phyloP scores from a whole-genome alignment of 2,329 filamentous ascomycete genomes.

The Calonectria ilicicola region DNA sequence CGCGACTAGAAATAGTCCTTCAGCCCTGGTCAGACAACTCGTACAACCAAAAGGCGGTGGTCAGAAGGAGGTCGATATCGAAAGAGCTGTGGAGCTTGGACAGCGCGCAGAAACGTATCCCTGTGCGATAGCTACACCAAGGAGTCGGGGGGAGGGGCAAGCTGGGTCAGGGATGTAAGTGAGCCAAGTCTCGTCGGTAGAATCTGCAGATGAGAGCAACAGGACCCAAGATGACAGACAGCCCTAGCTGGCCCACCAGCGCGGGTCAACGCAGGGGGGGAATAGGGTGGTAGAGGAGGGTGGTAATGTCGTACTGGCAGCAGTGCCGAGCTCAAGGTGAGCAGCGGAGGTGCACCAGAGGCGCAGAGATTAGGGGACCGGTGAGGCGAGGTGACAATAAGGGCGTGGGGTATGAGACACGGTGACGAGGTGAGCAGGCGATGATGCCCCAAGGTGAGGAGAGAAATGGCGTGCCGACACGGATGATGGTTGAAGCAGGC shows the following conservation, averaged over 20 bases:
- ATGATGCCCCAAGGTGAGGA: slow-evolving; percentile 43
- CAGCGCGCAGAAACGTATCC: slow-evolving; percentile 31
- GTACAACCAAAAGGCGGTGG: slow-evolving; percentile 42
- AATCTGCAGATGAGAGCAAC: slow-evolving; percentile 30
- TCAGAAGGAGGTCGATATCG: slow-evolving; percentile 38
- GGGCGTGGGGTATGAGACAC: slow-evolving; percentile 39
- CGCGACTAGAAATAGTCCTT: slow-evolving; percentile 37
- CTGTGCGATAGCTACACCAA: slow-evolving; percentile 35
- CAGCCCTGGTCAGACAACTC: slow-evolving; percentile 35
- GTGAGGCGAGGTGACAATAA: slow-evolving; percentile 26
- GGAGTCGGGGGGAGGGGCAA: slow-evolving; percentile 29
- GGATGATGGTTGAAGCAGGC: slow-evolving; percentile 20
- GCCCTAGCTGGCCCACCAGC: slow-evolving; percentile 36
- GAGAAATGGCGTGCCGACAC: slow-evolving; percentile 41
- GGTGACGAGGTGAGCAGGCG: slow-evolving; percentile 43
- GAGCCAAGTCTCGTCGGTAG: slow-evolving; percentile 21
- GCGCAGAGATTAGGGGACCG: slow-evolving; percentile 4
- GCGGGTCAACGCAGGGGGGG: slow-evolving; percentile 35
- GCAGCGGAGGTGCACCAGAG: slow-evolving; percentile 10
- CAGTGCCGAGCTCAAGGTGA: slow-evolving; percentile 30
- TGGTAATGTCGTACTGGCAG: slow-evolving; percentile 10
- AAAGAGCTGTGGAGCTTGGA: slow-evolving; percentile 41
- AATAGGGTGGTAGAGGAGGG: slow-evolving; percentile 11
- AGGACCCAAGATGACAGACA: slow-evolving; percentile 35
- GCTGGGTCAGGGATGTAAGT: slow-evolving; percentile 24